phyloP scores from a whole-genome alignment of 495 filamentous ascomycete species.

The Hypoxylon rickii region DNA sequence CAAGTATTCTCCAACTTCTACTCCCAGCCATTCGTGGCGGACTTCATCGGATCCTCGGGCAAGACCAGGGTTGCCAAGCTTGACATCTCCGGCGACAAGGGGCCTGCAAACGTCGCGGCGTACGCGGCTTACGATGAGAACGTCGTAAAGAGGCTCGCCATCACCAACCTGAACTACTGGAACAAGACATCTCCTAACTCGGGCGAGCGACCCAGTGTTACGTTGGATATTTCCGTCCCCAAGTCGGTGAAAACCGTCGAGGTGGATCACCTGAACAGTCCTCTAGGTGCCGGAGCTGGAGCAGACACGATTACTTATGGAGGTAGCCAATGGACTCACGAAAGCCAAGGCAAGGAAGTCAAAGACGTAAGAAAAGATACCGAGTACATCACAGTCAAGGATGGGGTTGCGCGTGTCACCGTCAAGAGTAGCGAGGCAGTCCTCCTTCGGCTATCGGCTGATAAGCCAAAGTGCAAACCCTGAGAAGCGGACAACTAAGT shows the following conservation, averaged over 20 bases:
- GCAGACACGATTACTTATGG: conserved; percentile 38
- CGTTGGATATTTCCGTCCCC: conserved; percentile 19
- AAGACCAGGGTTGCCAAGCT: conserved; percentile 33
- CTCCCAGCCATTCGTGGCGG: conserved; percentile 38
- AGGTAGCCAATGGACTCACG: conserved; percentile 40
- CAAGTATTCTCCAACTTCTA: conserved; percentile 41
- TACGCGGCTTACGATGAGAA: conserved; percentile 34
- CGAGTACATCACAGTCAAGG: conserved; percentile 16
- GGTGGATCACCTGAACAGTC: conserved; percentile 36
- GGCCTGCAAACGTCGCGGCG: conserved; percentile 22
- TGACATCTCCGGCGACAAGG: conserved; percentile 3
- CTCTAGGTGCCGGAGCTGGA: conserved; percentile 29
- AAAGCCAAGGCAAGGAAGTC: conserved; percentile 35
- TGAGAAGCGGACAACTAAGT: not conserved
- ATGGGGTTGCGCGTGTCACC: conserved; percentile 21
- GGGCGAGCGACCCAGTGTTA: conserved; percentile 22
- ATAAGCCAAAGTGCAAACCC: not conserved
- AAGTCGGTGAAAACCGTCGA: conserved; percentile 8
- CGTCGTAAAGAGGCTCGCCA: conserved; percentile 29
- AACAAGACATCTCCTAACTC: conserved; percentile 32
- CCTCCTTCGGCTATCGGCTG: conserved; percentile 27
- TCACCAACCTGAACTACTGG: conserved; percentile 38
- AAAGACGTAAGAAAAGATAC: conserved; percentile 31
- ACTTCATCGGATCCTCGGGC: conserved; percentile 37
- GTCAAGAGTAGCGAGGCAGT: conserved; percentile 34